A percentile compares a stretch with the other conserved stretches of the same genome.
These are phyloP conservation scores for Daedaleopsis sinensis DNA, from an alignment of 768 basidiomycete genomes.

Conservation along the genomic window DNA sequence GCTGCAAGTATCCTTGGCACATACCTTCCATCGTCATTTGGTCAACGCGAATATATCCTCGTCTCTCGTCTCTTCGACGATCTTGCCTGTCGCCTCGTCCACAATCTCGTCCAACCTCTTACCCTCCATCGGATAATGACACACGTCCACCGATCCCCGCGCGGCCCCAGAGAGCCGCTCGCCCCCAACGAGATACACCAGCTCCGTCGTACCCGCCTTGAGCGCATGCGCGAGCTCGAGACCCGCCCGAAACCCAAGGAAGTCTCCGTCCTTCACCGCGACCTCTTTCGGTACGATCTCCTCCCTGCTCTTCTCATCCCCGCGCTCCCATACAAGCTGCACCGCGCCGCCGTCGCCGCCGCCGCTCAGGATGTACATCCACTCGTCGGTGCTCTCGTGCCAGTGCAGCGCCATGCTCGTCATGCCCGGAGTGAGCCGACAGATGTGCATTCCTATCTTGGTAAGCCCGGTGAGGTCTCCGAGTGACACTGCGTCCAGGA, in stretches of 20 bases:
- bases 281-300: constrained; percentile 21
- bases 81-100: constrained; percentile 6
- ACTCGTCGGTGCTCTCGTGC: constrained; percentile 17
- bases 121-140: constrained; percentile 21
- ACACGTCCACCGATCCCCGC: constrained; percentile 24
- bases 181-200: constrained; percentile 30
- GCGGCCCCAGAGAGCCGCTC: constrained; percentile 27
- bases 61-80: constrained; percentile 14
- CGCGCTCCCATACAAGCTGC: constrained; percentile 1
- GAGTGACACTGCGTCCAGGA: constrained; percentile 1
- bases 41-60: background rate
- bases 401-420: constrained; percentile 15
- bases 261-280: constrained; percentile 22
- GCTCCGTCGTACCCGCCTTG: constrained; percentile 18
- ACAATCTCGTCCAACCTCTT: constrained; percentile 18
- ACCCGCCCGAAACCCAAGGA: constrained; percentile 27
- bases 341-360: constrained; percentile 9
- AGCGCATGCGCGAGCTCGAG: constrained; percentile 21
- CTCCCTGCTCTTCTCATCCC: background rate
- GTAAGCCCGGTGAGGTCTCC: constrained; percentile 10
- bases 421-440: constrained; percentile 10
- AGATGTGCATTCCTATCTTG: constrained; percentile 12
- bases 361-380: constrained; percentile 16
- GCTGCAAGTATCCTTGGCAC: no score
- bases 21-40: no score